Evolutionary conservation across 1,139 yeast species (phyloP), one percentile per base, ranked within the genome.

Genomic region (Magnusiomyces tetraspermus): DNA sequence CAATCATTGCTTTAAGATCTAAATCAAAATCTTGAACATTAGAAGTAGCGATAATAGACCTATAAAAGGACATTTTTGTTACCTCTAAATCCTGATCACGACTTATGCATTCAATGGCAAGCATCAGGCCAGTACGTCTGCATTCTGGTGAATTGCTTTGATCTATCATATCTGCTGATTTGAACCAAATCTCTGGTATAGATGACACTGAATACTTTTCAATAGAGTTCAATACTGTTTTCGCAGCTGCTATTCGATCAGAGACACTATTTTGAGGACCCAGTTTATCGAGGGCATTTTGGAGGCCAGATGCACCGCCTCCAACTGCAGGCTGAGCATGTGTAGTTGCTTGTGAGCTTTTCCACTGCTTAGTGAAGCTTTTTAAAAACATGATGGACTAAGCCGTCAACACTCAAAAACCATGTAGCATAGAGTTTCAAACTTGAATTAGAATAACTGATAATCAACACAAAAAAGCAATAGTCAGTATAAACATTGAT

Each of bases 101-200:
- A 37, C 67, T 66, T 11, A 85, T 77, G 64, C 95, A 83, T 48
- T 76, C 73, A 19, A 69, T 67, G 65, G 85, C 67, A 46, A 87
- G 69, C 23, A 72, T 66, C 28, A 86, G 64, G 0, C 82, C 82
- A 1, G 78, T 76, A 41, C 77, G 67, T 48, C 95, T 72, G 30
- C 70, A 63, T 24, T 78, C 75, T 1, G 72, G 61, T 2, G 72
- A 67, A 13, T 72, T 66, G n/a, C 68, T 68, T 0, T 71, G 64
- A 8, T 73, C 72, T 49, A 85, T 74, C 67, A 83, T 69, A 54
- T 77, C 80, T 58, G 79, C 71, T 0, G 83, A 83, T 53, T 81
- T 69, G 62, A 83, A 80, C 96, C 96, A 87, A 2, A 86, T 75
- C 59, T 85, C 90, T 0, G 85, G 83, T 3, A 85, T 73, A 1